Evolutionary conservation across 176 grass and related monocot species (phyloP).

Genomic region (Triticum dicoccoides): DNA sequence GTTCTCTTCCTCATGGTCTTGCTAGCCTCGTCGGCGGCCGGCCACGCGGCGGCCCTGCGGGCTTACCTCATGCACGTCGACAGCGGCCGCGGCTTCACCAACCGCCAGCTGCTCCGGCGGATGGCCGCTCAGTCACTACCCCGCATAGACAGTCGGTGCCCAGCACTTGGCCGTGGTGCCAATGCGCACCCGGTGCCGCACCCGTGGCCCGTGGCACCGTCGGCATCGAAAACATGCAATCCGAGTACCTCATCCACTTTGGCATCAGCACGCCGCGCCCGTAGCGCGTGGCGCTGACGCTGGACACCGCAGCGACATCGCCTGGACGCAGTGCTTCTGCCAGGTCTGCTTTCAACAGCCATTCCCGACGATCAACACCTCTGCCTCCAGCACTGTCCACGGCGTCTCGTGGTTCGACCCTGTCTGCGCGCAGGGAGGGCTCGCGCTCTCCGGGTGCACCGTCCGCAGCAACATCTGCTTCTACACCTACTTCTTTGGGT

Average conservation of each 20-base stretch:
- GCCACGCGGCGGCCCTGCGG: not conserved
- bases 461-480: not conserved
- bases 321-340: conserved; percentile 81
- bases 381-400: conserved; percentile 18
- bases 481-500: not conserved
- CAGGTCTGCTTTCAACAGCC: conserved; percentile 39
- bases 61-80: conserved; percentile 51
- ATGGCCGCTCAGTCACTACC: conserved; percentile 32
- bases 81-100: conserved; percentile 46
- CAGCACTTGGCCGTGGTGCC: not conserved
- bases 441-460: conserved; percentile 22
- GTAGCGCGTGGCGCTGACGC: conserved; percentile 40
- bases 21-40: not conserved
- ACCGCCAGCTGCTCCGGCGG: conserved; percentile 38
- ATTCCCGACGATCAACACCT: not conserved
- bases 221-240: conserved; percentile 14
- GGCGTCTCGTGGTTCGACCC: conserved; percentile 27
- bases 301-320: conserved; percentile 88
- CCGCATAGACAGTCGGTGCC: conserved; percentile 12
- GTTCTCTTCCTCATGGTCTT: conserved; percentile 1
- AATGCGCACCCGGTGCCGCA: not conserved
- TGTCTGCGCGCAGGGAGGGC: too few relatives aligned
- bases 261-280: conserved; percentile 43
- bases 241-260: conserved; percentile 54
- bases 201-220: conserved; percentile 1